phyloP scores from a whole-genome alignment of 257 asterid genomes.

The Buddleja alternifolia region DNA sequence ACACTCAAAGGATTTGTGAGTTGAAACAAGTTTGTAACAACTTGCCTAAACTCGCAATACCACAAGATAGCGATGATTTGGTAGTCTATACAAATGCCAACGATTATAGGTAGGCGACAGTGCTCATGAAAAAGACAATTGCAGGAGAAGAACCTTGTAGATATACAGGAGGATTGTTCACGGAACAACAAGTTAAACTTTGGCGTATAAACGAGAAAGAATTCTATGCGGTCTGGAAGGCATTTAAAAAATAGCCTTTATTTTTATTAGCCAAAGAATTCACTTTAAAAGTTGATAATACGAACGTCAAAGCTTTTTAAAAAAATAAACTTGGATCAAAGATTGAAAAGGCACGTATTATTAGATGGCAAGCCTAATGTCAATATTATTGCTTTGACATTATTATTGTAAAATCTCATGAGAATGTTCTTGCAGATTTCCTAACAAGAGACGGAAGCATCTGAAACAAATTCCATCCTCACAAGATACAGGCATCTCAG shows the following conservation, averaged over 20 bases:
- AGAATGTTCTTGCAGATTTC: not conserved
- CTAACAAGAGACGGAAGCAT: not conserved
- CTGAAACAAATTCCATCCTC: not conserved
- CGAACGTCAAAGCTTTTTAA: not conserved
- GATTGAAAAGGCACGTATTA: not conserved
- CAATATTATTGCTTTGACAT: not conserved
- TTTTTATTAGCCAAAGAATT: not conserved
- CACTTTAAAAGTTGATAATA: not conserved
- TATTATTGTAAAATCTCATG: not conserved
- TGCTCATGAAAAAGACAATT: not conserved
- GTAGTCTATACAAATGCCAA: not conserved
- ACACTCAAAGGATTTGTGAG: no score
- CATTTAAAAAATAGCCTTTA: not conserved
- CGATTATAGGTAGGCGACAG: not conserved
- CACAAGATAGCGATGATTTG: not conserved
- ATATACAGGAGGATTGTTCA: not conserved
- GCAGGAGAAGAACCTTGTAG: not conserved
- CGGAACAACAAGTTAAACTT: not conserved
- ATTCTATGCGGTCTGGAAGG: no score
- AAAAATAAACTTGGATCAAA: not conserved
- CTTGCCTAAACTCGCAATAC: no score
- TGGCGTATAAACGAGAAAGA: no score
- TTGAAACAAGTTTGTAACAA: no score
- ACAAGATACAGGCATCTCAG: not conserved
- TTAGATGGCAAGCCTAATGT: not conserved